A percentile compares a stretch with the other conserved stretches of the same genome.
These are phyloP conservation scores for Salix koriyanagi DNA, from an alignment of 345 rosid species.

Conservation along the genomic window DNA sequence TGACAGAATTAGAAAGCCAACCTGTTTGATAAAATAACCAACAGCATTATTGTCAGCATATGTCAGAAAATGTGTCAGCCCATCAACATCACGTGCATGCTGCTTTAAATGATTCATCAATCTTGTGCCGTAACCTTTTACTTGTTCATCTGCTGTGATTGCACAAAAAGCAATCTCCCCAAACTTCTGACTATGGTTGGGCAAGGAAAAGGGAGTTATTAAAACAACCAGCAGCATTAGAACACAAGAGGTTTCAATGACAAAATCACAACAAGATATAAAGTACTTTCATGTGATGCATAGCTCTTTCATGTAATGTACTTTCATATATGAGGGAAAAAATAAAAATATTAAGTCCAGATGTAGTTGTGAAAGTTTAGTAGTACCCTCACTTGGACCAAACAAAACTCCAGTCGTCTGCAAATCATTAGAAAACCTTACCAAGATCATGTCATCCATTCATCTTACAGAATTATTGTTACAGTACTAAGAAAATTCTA, in stretches of 20 bases:
- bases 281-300: neutral
- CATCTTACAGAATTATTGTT: neutral
- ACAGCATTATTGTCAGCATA: constrained; percentile 99
- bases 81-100: constrained; percentile 94
- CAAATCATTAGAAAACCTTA: neutral
- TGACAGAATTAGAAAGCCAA: constrained; percentile 15
- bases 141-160: constrained; percentile 99
- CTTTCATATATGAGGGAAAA: neutral
- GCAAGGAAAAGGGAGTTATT: constrained; percentile 21
- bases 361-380: neutral
- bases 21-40: constrained; percentile 98
- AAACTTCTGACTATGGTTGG: constrained; percentile 70
- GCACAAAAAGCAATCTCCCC: constrained; percentile 99
- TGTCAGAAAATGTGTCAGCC: constrained; percentile 92
- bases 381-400: neutral
- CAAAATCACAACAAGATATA: neutral
- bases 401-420: neutral
- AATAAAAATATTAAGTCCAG: neutral
- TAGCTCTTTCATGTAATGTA: neutral
- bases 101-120: constrained; percentile 98
- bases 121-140: constrained; percentile 98
- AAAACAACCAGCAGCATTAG: neutral
- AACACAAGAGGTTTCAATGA: constrained; percentile 2
- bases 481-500: constrained; percentile 2
- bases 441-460: neutral